Percentiles rank a stretch among this genome's conserved stretches.
Evolutionary conservation across 1,284 basidiomycete genomes (phyloP).

Genomic region (Laetiporus sulphureus): DNA sequence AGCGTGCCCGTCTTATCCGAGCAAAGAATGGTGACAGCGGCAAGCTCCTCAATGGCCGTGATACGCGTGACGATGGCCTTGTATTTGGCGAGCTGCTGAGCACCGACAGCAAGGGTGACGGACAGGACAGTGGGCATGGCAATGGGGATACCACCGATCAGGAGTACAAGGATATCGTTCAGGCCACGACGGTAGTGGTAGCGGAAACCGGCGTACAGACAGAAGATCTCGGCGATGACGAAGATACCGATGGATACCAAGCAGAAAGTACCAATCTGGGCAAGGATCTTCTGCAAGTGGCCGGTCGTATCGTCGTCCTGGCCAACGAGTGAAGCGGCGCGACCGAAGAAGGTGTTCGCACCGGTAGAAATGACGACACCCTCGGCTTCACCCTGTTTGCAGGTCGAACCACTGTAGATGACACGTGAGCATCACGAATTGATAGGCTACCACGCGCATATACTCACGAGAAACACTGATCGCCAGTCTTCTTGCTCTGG

Average conservation of each 20-base stretch:
- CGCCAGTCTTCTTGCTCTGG: slow-evolving; percentile 82
- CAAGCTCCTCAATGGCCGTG: slow-evolving; percentile 95
- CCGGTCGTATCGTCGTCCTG: slow-evolving; percentile 95
- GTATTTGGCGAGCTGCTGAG: slow-evolving; percentile 96
- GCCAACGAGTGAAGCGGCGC: slow-evolving; percentile 91
- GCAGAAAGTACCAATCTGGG: slow-evolving; percentile 95
- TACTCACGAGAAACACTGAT: slow-evolving; percentile 88
- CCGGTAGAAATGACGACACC: slow-evolving; percentile 96
- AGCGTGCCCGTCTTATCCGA: slow-evolving; percentile 97
- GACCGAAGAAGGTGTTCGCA: slow-evolving; percentile 94
- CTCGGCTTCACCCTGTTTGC: slow-evolving; percentile 96
- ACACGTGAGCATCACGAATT: not conserved
- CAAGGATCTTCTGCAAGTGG: slow-evolving; percentile 97
- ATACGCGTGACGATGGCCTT: slow-evolving; percentile 98
- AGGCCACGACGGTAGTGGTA: slow-evolving; percentile 92
- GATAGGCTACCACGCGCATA: not conserved
- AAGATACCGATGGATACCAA: slow-evolving; percentile 91
- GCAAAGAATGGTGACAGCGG: slow-evolving; percentile 94
- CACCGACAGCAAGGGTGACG: slow-evolving; percentile 95
- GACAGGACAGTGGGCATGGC: slow-evolving; percentile 97
- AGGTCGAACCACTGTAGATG: slow-evolving; percentile 80
- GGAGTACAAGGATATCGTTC: slow-evolving; percentile 92
- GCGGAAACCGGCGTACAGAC: slow-evolving; percentile 83
- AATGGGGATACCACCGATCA: slow-evolving; percentile 99
- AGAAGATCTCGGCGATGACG: slow-evolving; percentile 84